Base-by-base conservation (phyloP, 1,139 yeast genomes). In the Kazachstania sp. region DNA sequence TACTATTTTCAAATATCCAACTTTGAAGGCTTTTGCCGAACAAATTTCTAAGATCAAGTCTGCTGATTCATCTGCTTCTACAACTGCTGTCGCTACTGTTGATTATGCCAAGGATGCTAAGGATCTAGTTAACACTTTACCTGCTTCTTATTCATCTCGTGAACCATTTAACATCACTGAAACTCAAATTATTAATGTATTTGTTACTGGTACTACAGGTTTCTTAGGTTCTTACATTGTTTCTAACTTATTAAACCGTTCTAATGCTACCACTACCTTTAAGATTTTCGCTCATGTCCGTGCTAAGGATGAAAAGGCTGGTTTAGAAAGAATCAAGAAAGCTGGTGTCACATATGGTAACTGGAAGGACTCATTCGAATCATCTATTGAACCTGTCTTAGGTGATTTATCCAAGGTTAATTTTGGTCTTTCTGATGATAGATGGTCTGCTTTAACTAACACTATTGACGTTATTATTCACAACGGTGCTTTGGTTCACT, bases 401-500 rank as follows among this genome's bases (percentile, higher is more conserved):
- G 99, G 97, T 41, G 92, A 90, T 62, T 73, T 94, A 57, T 77
- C 92, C 11, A 68, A 76, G 55, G 71, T 75, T 31, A 74, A 83
- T 43, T 83, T 92, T 63, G 98, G 97, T 0, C 65, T 86, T 50
- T 59, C 68, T n/a, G 73, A 74, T 29, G 60, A 59, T 1, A 70
- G 71, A 37, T 92, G 95, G 95, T 46, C 56, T 2, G 44, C 62
- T 5, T 73, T 94, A 51, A 68, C 80, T 4, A 67, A 75, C 13
- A 68, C 72, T 1, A 72, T 90, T 49, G 98, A 94, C 65, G 83
- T 84, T 4, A 81, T 94, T 45, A 78, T 94, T 52, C 99, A 94
- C 67, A 94, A 94, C 60, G 98, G 97, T 70, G 99, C 98, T 4
- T 74, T 90, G 53, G 99, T 94, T 39, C 98, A 94, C 67, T 94